Evolutionary conservation across 345 rosid genomes (phyloP), one percentile per base, ranked within the genome.

Genomic region (Brassica incana): DNA sequence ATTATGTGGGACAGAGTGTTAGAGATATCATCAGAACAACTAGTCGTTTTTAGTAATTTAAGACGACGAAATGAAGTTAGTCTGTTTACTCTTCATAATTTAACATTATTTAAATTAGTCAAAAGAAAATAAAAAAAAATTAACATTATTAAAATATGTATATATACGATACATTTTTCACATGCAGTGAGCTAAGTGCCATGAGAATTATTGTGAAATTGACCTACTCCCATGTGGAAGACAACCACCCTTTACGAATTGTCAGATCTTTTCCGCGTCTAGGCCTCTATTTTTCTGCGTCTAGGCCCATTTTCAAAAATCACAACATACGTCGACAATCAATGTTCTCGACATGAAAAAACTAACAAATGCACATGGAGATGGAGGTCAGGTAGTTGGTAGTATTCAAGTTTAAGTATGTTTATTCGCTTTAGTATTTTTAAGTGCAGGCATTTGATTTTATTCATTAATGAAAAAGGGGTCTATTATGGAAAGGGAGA

Each of bases 171-270:
- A 23, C 64, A 59, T 59, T 59, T 9, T 36, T 25, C 73, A 78
- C 69, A 78, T 78, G 73, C 62, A 67, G 33, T 45, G 23, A 64
- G 69, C 40, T 27, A n/a, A 38, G 56, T 50, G 69, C 54, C 27
- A 56, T 56, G 61, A 32, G 18, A 74, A 79, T 74, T 45, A 79
- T 73, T 60, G 25, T 60, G 16, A 73, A 62, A 73, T 45, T 67
- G 79, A 80, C 83, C 73, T 65, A 76, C 77, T 16, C 74, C 80
- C 80, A 81, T 71, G 77, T 76, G 77, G 33, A 32, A 65, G 80
- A 71, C 70, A 54, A 59, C 76, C 54, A 59, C 76, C 54, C 64
- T 67, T 67, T 54, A 65, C 67, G 20, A 73, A 52, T 69, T 56
- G 69, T 74, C 78, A 70, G 76, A 76, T 80, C 63, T 75, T 38